A percentile compares a stretch with the other conserved stretches of the same genome.
phyloP scores from a whole-genome alignment of 768 basidiomycete species.

The Hebeloma cylindrosporum region DNA sequence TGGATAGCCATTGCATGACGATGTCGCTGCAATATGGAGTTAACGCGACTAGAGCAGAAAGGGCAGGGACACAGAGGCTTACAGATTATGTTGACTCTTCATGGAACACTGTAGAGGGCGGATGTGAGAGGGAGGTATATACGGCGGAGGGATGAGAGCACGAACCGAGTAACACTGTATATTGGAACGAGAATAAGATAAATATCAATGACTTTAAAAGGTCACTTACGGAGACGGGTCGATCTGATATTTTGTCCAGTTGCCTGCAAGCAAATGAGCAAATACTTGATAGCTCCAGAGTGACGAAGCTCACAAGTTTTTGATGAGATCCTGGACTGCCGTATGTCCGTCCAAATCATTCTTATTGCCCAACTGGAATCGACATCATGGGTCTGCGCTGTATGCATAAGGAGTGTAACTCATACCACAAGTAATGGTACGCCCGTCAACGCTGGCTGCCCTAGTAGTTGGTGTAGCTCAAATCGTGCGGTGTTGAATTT shows the following conservation, averaged over 20 bases:
- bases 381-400: neutral
- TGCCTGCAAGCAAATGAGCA: slow-evolving; percentile 41
- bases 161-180: slow-evolving; percentile 78
- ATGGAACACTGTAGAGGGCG: slow-evolving; percentile 74
- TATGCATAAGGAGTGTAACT: slow-evolving; percentile 9
- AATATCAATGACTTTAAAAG: slow-evolving; percentile 3
- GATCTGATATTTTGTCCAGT: slow-evolving; percentile 75
- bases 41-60: slow-evolving; percentile 5
- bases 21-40: slow-evolving; percentile 68
- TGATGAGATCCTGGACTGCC: slow-evolving; percentile 81
- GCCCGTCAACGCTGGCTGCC: slow-evolving; percentile 60
- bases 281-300: neutral
- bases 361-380: slow-evolving; percentile 77
- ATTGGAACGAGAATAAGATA: neutral
- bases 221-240: slow-evolving; percentile 80
- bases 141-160: neutral
- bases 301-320: slow-evolving; percentile 53
- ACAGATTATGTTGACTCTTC: slow-evolving; percentile 95
- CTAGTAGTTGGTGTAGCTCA: slow-evolving; percentile 78
- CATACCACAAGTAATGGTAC: slow-evolving; percentile 84
- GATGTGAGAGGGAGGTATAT: slow-evolving; percentile 6
- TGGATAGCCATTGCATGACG: slow-evolving; percentile 83
- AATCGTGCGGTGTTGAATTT: slow-evolving; percentile 83
- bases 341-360: slow-evolving; percentile 81
- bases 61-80: slow-evolving; percentile 25